phyloP scores from a whole-genome alignment of 208 protist genomes.

The Wallacemonas sp. region DNA sequence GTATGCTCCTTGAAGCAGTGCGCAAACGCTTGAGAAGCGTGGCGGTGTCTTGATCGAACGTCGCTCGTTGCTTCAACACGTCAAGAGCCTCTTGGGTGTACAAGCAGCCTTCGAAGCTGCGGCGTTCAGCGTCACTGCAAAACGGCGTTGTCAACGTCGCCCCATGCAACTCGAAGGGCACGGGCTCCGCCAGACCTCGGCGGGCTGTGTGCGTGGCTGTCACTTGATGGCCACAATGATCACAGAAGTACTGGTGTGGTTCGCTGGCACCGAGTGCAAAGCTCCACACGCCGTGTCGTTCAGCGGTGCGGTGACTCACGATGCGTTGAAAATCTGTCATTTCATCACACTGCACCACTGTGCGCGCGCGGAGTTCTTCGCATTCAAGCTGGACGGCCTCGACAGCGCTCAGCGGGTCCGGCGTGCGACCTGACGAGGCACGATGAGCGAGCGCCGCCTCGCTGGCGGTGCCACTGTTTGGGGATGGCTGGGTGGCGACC shows the following conservation, averaged over 20 bases:
- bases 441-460: no score
- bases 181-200: neutral
- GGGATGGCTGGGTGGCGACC: no score
- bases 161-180: neutral
- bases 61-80: slow-evolving; percentile 23
- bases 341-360: slow-evolving; percentile 57
- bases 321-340: slow-evolving; percentile 72
- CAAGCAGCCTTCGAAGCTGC: slow-evolving; percentile 9
- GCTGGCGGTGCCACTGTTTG: no score
- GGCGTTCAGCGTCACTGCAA: slow-evolving; percentile 20
- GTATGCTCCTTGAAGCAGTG: slow-evolving; percentile 43
- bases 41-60: slow-evolving; percentile 45
- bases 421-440: no score
- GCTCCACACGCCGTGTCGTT: slow-evolving; percentile 44
- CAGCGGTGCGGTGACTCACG: slow-evolving; percentile 38
- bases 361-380: slow-evolving; percentile 55
- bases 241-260: slow-evolving; percentile 2
- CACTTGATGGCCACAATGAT: slow-evolving; percentile 3
- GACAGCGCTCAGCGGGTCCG: no score
- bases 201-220: neutral
- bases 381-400: slow-evolving; percentile 28
- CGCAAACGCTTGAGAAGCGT: slow-evolving; percentile 34
- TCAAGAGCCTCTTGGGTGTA: slow-evolving; percentile 19
- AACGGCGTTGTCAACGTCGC: slow-evolving; percentile 14
- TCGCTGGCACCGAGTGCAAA: slow-evolving; percentile 21